Percentiles rank a stretch among this genome's conserved stretches.
These are phyloP conservation scores for Ormosia emarginata DNA, from an alignment of 306 rosid genomes.

Conservation along the genomic window DNA sequence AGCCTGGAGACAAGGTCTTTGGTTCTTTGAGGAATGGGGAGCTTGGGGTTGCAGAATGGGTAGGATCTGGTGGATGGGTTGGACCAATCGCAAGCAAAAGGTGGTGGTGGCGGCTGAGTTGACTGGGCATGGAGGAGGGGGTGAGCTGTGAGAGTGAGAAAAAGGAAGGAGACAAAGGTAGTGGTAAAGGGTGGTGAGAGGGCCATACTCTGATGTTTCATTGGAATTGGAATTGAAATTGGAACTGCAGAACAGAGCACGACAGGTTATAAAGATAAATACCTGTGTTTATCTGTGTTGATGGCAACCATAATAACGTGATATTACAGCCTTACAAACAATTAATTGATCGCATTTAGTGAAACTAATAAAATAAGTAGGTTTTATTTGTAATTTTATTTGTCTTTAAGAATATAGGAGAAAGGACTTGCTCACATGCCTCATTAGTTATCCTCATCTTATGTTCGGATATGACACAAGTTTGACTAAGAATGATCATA, in stretches of 20 bases:
- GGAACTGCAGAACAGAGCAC: neutral
- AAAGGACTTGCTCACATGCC: no score
- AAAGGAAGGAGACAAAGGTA: neutral
- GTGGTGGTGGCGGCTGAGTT: conserved; percentile 55
- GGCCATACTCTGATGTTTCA: neutral
- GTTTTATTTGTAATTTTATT: no score
- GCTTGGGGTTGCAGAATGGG: conserved; percentile 69
- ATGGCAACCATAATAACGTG: no score
- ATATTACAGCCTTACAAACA: neutral
- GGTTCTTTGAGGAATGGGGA: conserved; percentile 45
- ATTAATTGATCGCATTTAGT: no score
- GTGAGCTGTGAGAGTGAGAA: neutral
- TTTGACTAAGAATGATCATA: no score
- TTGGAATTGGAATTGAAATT: neutral
- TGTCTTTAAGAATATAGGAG: no score
- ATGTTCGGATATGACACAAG: no score
- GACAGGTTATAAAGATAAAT: neutral
- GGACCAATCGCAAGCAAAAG: conserved; percentile 73
- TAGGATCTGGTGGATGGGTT: conserved; percentile 52
- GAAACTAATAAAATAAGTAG: no score
- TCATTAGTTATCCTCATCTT: neutral
- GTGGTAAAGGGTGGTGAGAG: neutral
- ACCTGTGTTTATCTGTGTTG: neutral
- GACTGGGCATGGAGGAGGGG: conserved; percentile 19
- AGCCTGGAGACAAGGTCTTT: conserved; percentile 76